Conservation (phyloP, 805 yeast species). For the Lachancea quebecensis region DNA sequence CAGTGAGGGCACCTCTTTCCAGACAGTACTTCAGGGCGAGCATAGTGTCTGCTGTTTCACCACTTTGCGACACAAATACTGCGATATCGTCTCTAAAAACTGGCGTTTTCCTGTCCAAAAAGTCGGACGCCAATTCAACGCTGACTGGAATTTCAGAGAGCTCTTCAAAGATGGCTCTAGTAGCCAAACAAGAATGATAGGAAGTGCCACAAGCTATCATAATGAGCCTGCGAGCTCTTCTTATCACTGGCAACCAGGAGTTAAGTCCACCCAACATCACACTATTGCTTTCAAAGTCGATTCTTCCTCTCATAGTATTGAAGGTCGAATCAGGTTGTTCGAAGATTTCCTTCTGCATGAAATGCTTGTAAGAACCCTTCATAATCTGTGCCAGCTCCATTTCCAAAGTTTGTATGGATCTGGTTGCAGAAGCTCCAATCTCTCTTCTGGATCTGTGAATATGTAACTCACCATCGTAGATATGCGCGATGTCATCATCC, state of each 20-base stretch:
- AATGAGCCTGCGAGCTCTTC: constrained; percentile 90
- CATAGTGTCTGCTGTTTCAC: constrained; percentile 98
- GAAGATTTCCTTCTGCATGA: constrained; percentile 97
- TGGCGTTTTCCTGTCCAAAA: constrained; percentile 91
- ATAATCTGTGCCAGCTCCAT: constrained; percentile 95
- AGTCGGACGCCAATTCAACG: constrained; percentile 91
- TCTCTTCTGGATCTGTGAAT: constrained; percentile 92
- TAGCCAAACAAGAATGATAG: constrained; percentile 95
- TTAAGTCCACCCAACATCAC: constrained; percentile 88
- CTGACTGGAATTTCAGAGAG: constrained; percentile 90
- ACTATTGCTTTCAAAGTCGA: constrained; percentile 74
- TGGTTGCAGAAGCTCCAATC: constrained; percentile 83
- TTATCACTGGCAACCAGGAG: constrained; percentile 74
- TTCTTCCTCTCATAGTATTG: constrained; percentile 98
- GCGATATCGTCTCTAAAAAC: constrained; percentile 97
- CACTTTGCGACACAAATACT: constrained; percentile 95
- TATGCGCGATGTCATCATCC: constrained; percentile 98
- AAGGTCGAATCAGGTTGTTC: constrained; percentile 98
- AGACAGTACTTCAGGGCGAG: constrained; percentile 90
- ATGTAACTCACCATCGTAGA: constrained; percentile 95
- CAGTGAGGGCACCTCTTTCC: constrained; percentile 95
- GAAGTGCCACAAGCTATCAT: constrained; percentile 99
- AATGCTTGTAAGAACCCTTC: constrained; percentile 95
- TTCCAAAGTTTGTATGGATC: constrained; percentile 94
- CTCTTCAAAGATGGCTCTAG: constrained; percentile 93